A percentile compares a stretch with the other conserved stretches of the same genome.
Evolutionary conservation across 208 protist species (phyloP).

Genomic region (Acanthamoeba triangularis): DNA sequence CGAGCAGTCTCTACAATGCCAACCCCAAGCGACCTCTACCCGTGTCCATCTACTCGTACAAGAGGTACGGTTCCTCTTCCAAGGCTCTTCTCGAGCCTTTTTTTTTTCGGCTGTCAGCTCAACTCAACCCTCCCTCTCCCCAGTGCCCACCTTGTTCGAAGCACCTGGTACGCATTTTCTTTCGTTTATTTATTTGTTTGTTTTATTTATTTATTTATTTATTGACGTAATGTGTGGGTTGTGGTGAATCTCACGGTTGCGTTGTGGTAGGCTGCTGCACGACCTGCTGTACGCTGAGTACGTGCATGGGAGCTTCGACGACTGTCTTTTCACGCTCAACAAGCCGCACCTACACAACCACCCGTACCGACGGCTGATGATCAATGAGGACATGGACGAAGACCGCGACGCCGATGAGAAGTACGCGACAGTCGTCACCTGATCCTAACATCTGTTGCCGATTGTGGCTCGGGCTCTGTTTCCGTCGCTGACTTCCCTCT

Average conservation of each 20-base stretch:
- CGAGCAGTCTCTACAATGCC: conserved; percentile 7
- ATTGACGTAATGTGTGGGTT: background rate
- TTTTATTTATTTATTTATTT: background rate
- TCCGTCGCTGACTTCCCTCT: no score
- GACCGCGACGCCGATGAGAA: conserved; percentile 10
- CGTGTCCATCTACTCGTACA: conserved; percentile 60
- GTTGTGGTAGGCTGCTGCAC: background rate
- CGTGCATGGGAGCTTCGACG: conserved; percentile 30
- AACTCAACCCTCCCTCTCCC: background rate
- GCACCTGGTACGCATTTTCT: conserved; percentile 13
- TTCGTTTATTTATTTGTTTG: background rate
- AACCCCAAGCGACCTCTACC: conserved; percentile 66
- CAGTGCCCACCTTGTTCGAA: background rate
- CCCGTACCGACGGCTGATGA: background rate
- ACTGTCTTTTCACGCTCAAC: conserved; percentile 59
- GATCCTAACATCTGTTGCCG: no score
- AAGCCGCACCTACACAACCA: conserved; percentile 54
- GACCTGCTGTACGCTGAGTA: conserved; percentile 28
- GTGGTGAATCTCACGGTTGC: background rate
- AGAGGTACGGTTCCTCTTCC: background rate
- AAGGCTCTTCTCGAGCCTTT: background rate
- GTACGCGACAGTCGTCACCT: background rate
- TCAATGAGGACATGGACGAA: conserved; percentile 40
- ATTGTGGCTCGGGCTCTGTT: background rate
- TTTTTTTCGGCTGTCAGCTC: background rate